Conservation (phyloP, 2,329 filamentous ascomycete genomes). For the Diaporthe citriasiana region DNA sequence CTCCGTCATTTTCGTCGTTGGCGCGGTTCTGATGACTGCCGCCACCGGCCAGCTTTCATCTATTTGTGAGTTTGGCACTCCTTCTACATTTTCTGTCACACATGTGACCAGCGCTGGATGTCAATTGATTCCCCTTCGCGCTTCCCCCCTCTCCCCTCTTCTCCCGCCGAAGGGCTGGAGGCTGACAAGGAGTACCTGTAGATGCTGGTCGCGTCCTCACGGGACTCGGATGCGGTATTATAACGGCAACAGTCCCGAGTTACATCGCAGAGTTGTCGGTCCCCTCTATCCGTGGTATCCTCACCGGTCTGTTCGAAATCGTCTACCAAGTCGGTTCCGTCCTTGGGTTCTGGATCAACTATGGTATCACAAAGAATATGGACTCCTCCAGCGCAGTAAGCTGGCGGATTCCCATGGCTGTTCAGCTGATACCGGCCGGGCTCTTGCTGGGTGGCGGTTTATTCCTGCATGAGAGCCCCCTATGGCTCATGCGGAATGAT, state of each 20-base stretch:
- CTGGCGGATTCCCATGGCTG: slow-evolving; percentile 65
- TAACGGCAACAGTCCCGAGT: slow-evolving; percentile 71
- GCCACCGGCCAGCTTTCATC: slow-evolving; percentile 57
- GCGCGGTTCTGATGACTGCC: slow-evolving; percentile 59
- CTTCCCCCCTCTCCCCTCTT: slow-evolving; percentile 56
- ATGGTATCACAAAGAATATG: slow-evolving; percentile 59
- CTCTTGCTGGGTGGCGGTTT: slow-evolving; percentile 60
- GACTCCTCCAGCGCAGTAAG: slow-evolving; percentile 50
- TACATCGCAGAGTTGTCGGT: slow-evolving; percentile 75
- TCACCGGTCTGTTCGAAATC: slow-evolving; percentile 67
- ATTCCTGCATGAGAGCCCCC: slow-evolving; percentile 57
- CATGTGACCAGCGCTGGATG: not conserved
- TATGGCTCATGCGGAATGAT: slow-evolving; percentile 59
- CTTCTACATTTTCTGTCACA: slow-evolving; percentile 38
- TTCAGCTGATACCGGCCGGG: slow-evolving; percentile 60
- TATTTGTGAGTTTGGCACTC: slow-evolving; percentile 61
- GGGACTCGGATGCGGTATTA: slow-evolving; percentile 69
- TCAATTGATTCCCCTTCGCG: slow-evolving; percentile 51
- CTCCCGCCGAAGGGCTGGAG: slow-evolving; percentile 55
- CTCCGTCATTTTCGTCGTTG: slow-evolving; percentile 60
- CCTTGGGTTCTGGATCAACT: slow-evolving; percentile 67
- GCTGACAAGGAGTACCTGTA: slow-evolving; percentile 64
- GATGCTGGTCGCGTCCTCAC: slow-evolving; percentile 71
- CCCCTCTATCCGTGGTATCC: slow-evolving; percentile 69
- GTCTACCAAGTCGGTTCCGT: slow-evolving; percentile 67